Evolutionary conservation across 306 rosid species (phyloP).

Genomic region (Trifolium pratense): DNA sequence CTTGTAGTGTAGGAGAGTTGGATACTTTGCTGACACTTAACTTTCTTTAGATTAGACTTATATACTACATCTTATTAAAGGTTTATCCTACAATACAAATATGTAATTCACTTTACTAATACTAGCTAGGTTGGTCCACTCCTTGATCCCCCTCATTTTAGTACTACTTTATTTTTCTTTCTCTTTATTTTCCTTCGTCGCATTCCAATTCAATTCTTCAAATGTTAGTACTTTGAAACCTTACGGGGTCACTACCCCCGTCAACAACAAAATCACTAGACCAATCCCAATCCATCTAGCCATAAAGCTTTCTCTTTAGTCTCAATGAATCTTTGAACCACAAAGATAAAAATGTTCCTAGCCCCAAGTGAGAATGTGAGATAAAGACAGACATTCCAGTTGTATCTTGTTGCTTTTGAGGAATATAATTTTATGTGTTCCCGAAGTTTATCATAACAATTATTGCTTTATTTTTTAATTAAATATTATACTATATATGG

Average conservation of each 20-base stretch:
- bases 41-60: not conserved
- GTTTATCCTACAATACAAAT: constrained; percentile 15
- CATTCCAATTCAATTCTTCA: constrained; percentile 39
- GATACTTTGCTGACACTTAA: too few species aligned
- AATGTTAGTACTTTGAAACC: constrained; percentile 51
- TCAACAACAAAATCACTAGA: constrained; percentile 72
- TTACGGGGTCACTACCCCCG: constrained; percentile 47
- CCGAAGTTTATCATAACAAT: constrained; percentile 64
- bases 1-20: too few species aligned
- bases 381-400: constrained; percentile 95
- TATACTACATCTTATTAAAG: not conserved
- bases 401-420: constrained; percentile 98
- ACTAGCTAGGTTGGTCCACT: constrained; percentile 55
- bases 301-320: constrained; percentile 41
- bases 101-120: constrained; percentile 4
- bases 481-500: constrained; percentile 3
- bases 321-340: constrained; percentile 38
- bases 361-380: constrained; percentile 49
- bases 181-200: constrained; percentile 7
- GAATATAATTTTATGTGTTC: constrained; percentile 58
- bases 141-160: constrained; percentile 40
- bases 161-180: constrained; percentile 38
- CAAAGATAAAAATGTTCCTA: constrained; percentile 45
- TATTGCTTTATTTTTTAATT: constrained; percentile 36
- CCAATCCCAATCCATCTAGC: constrained; percentile 59